A percentile compares a stretch with the other conserved stretches of the same genome.
Conservation (phyloP, 169 alveolate genomes). For the Plasmodium inui region DNA sequence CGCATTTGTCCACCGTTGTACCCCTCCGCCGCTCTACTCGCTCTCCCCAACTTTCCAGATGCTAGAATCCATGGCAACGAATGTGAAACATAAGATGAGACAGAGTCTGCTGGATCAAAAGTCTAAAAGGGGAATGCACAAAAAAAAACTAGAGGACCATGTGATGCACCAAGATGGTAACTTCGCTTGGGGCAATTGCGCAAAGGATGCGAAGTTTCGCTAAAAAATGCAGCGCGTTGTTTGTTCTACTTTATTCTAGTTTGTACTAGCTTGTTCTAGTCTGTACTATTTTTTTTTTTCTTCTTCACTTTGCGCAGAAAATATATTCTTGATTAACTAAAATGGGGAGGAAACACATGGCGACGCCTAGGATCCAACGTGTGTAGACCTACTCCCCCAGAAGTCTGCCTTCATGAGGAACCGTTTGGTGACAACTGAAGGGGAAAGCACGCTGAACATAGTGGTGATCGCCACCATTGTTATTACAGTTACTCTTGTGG, state of each 20-base stretch:
- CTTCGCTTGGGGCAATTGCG: neutral
- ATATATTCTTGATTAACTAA: conserved; percentile 38
- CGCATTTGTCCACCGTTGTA: neutral
- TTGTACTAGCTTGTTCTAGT: neutral
- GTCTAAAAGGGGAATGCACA: conserved; percentile 6
- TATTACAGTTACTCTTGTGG: neutral
- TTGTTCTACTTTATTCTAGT: neutral
- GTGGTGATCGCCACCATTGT: neutral
- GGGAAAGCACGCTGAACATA: neutral
- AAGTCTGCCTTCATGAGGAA: neutral
- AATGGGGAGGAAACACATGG: neutral
- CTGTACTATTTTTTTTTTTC: neutral
- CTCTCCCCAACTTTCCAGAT: neutral
- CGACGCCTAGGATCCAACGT: neutral
- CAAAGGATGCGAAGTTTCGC: neutral
- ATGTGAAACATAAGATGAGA: conserved; percentile 23
- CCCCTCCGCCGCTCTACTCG: neutral
- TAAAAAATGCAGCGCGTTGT: neutral
- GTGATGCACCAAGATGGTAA: conserved; percentile 38
- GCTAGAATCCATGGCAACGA: conserved; percentile 21
- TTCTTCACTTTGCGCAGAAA: conserved; percentile 3
- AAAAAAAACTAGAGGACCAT: conserved; percentile 39
- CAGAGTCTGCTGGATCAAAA: conserved; percentile 35
- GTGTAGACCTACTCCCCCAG: neutral
- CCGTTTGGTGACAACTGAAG: neutral